These are phyloP conservation scores for Telopea speciosissima DNA, from an alignment of 177 flowering plant genomes.

Conservation along the genomic window DNA sequence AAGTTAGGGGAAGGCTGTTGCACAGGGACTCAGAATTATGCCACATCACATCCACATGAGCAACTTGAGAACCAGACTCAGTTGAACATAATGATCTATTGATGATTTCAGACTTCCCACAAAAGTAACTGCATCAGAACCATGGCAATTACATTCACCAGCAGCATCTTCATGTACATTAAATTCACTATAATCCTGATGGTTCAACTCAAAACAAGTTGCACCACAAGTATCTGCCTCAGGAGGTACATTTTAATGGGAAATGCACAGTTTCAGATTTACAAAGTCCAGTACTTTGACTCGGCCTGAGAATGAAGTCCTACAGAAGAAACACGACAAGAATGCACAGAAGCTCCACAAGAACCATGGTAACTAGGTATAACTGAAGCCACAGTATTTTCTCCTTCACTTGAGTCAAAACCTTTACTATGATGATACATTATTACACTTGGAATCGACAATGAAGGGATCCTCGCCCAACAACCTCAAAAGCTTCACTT, in stretches of 20 bases:
- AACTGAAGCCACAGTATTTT: not conserved
- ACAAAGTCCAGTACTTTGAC: slow-evolving; percentile 6
- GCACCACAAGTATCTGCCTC: not conserved
- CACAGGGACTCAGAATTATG: not conserved
- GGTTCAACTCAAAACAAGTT: not conserved
- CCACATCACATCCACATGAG: not conserved
- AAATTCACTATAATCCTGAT: slow-evolving; percentile 3
- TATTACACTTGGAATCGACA: not conserved
- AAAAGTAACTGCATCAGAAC: not conserved
- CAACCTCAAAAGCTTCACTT: not conserved
- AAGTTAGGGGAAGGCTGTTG: not conserved
- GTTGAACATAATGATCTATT: not conserved
- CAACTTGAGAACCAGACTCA: slow-evolving; percentile 6
- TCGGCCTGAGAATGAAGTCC: slow-evolving; percentile 9
- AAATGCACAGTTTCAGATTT: too few relatives aligned
- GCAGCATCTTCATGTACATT: not conserved
- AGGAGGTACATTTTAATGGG: not conserved
- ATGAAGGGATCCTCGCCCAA: not conserved
- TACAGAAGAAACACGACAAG: not conserved
- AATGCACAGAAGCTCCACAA: slow-evolving; percentile 3
- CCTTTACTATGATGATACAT: not conserved
- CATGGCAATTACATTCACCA: not conserved
- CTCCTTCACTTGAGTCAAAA: not conserved
- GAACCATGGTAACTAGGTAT: not conserved
- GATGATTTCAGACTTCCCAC: not conserved